These are phyloP conservation scores for Ogataea hybrid DNA, from an alignment of 1,139 yeast genomes.

Conservation along the genomic window DNA sequence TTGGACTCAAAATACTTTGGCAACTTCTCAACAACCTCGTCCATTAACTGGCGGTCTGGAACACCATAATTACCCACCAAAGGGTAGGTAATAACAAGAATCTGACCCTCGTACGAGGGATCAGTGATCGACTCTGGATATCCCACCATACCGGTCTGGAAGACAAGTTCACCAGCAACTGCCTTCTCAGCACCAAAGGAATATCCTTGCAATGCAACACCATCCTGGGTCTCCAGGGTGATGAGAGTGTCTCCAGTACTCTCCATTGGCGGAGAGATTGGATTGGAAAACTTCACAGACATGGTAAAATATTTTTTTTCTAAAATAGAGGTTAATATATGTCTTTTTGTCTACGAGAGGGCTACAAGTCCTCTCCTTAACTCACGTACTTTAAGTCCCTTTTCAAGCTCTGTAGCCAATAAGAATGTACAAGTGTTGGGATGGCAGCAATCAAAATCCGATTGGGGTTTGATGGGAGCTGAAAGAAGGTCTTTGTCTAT, in stretches of 20 bases:
- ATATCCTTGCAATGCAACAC: slow-evolving; percentile 88
- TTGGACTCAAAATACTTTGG: slow-evolving; percentile 94
- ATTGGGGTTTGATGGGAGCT: slow-evolving; percentile 18
- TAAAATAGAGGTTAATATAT: slow-evolving; percentile 1
- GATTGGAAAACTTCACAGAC: slow-evolving; percentile 50
- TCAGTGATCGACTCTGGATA: slow-evolving; percentile 98
- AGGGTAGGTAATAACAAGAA: slow-evolving; percentile 94
- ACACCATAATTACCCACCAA: slow-evolving; percentile 99
- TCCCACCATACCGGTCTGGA: slow-evolving; percentile 99
- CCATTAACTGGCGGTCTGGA: slow-evolving; percentile 79
- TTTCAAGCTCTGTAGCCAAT: slow-evolving; percentile 11
- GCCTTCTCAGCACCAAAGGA: slow-evolving; percentile 93
- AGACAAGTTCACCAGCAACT: slow-evolving; percentile 96
- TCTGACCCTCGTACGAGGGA: slow-evolving; percentile 98
- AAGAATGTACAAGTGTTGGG: neutral
- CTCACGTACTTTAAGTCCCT: slow-evolving; percentile 11
- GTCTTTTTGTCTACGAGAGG: slow-evolving; percentile 1
- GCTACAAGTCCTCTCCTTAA: slow-evolving; percentile 9
- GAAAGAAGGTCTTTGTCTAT: slow-evolving; percentile 20
- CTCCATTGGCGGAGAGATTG: slow-evolving; percentile 87
- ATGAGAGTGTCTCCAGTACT: slow-evolving; percentile 77
- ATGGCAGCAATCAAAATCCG: slow-evolving; percentile 15
- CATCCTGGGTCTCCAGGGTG: slow-evolving; percentile 91
- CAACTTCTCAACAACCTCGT: slow-evolving; percentile 69
- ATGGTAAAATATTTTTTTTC: slow-evolving; percentile 10